Base-by-base conservation (phyloP, 1,139 yeast genomes). In the Kazachstania sp. region DNA sequence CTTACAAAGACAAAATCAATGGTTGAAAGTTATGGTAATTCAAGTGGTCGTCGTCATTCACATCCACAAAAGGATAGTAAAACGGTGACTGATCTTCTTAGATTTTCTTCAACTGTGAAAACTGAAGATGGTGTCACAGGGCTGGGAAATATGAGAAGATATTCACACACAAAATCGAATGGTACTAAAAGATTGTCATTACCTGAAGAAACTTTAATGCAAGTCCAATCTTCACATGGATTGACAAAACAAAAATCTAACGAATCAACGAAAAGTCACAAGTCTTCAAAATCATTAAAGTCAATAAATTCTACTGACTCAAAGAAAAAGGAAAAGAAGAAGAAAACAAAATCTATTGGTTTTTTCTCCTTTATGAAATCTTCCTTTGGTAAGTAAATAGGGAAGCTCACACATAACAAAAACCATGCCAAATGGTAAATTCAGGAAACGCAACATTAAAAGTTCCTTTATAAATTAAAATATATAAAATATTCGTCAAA, bases 1-100 rank as follows among this genome's bases (percentile, higher is more conserved):
- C 16, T 36, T 8, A 36, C 26, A 13, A 40, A 46, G 19, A 48
- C 45, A 37, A 55, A 46, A 45, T 54, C 61, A 9, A 57, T 58
- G 60, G 43, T 56, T 12, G 60, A 58, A 15, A 18, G 18, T 15
- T 32, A 32, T 32, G 19, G 36, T 4, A 18, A 18, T 32, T 32
- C 36, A 15, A n/a, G n/a, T n/a, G 36, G 36, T 32, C 36, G 36
- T 32, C 13, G 31, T 15, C 31, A 13, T n/a, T 32, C 35, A 6
- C 16, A 20, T 9, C 15, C 18, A 18, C 19, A 30, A 12, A 8
- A 18, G 5, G 19, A 16, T 1, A 31, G n/a, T n/a, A n/a, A n/a
- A n/a, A n/a, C 12, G 3, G 12, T 29, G 7, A 15, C 20, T 15
- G 13, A 13, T 7, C 49, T 44, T 30, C 46, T 52, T 31, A 52